Percentiles rank a stretch among this genome's conserved stretches.
Conservation (phyloP, 2,329 filamentous ascomycete genomes). For the Aphanocladium album region DNA sequence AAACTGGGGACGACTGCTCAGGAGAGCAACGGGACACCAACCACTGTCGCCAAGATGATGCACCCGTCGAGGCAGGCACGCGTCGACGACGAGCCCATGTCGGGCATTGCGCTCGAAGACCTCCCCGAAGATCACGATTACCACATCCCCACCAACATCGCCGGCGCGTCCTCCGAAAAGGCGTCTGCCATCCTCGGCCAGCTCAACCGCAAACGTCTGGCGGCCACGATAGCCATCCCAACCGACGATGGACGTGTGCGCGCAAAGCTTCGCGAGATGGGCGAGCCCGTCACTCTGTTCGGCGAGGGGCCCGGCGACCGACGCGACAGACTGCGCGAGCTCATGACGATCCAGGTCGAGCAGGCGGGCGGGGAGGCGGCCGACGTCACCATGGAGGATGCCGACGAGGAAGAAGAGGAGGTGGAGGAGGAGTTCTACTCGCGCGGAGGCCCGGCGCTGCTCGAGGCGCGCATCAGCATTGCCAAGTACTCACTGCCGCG, state of each 20-base stretch:
- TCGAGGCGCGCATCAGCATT: slow-evolving; percentile 73
- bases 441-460: slow-evolving; percentile 66
- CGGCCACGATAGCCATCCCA: slow-evolving; percentile 83
- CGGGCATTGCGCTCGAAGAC: slow-evolving; percentile 44
- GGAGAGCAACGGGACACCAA: neutral
- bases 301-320: slow-evolving; percentile 83
- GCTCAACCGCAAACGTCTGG: slow-evolving; percentile 85
- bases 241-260: slow-evolving; percentile 90
- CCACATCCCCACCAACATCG: slow-evolving; percentile 60
- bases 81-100: slow-evolving; percentile 73
- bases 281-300: slow-evolving; percentile 92
- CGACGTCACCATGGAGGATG: slow-evolving; percentile 59
- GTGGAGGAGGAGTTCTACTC: slow-evolving; percentile 94
- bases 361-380: slow-evolving; percentile 50
- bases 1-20: neutral
- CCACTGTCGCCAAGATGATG: slow-evolving; percentile 47
- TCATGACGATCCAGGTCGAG: slow-evolving; percentile 70
- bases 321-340: slow-evolving; percentile 76
- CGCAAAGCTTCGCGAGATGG: slow-evolving; percentile 72
- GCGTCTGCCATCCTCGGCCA: slow-evolving; percentile 81
- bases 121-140: slow-evolving; percentile 74
- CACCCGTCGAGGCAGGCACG: slow-evolving; percentile 91
- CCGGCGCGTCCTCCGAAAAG: slow-evolving; percentile 70
- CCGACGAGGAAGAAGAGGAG: slow-evolving; percentile 53
- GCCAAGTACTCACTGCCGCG: slow-evolving; percentile 79